Conservation (phyloP, 352 stramenopile species). For the Pythium folliculosum region DNA sequence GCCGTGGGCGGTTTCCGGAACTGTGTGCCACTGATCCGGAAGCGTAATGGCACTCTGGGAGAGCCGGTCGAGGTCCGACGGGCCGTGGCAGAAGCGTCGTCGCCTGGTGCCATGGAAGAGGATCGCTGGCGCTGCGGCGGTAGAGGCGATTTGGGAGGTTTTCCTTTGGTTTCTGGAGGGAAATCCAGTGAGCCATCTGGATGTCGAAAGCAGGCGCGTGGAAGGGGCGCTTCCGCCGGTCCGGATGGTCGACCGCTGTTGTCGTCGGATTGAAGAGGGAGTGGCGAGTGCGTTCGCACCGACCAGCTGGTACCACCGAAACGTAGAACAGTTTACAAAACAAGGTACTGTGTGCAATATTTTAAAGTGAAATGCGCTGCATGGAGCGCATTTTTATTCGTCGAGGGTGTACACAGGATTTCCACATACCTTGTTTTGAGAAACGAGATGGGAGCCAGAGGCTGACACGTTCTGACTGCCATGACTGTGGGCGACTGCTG, state of each 20-base stretch:
- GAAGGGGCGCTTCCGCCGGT: slow-evolving; percentile 6
- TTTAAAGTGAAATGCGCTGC: too few relatives aligned
- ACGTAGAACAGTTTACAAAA: background rate
- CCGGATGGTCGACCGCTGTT: background rate
- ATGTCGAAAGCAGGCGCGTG: background rate
- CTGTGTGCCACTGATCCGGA: background rate
- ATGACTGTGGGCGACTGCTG: background rate
- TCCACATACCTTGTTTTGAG: background rate
- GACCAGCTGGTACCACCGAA: slow-evolving; percentile 8
- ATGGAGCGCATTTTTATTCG: too few relatives aligned
- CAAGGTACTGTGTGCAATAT: background rate
- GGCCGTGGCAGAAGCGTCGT: slow-evolving; percentile 1
- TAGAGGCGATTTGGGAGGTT: slow-evolving; percentile 1
- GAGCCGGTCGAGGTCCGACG: background rate
- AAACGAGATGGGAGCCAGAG: background rate
- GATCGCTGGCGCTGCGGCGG: background rate
- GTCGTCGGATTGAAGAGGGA: slow-evolving; percentile 7
- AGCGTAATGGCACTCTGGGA: background rate
- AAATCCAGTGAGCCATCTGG: slow-evolving; percentile 14
- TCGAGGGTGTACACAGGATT: background rate
- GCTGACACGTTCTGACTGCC: background rate
- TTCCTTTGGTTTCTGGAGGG: background rate
- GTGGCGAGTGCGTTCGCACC: background rate
- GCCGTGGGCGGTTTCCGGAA: slow-evolving; percentile 11
- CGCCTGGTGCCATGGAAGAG: background rate